These are phyloP conservation scores for Acacia confusa DNA, from an alignment of 306 rosid species.

Conservation along the genomic window DNA sequence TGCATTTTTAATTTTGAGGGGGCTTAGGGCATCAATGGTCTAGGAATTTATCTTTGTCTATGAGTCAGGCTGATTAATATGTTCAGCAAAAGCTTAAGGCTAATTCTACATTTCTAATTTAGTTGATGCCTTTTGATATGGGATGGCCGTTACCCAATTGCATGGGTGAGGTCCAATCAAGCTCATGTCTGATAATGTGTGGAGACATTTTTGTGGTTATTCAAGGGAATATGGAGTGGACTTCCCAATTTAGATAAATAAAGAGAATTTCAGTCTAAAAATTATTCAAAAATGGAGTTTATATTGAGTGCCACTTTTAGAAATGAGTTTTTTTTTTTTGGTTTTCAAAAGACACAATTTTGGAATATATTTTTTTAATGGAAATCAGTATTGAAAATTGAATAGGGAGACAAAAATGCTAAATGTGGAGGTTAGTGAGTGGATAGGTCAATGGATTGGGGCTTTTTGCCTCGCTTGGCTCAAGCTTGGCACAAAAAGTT, in stretches of 20 bases:
- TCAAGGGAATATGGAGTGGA: neutral
- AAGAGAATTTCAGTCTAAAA: neutral
- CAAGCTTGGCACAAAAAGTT: neutral
- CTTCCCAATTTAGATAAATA: neutral
- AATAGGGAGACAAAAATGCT: neutral
- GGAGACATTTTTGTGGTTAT: neutral
- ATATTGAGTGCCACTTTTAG: neutral
- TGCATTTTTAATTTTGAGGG: neutral
- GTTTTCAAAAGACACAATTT: neutral
- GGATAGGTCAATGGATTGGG: neutral
- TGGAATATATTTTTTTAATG: neutral
- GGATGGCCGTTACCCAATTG: neutral
- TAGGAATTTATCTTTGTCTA: neutral
- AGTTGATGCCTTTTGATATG: neutral
- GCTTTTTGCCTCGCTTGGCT: neutral
- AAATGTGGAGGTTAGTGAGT: neutral
- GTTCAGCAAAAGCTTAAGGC: neutral
- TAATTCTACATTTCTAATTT: neutral
- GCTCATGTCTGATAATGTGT: neutral
- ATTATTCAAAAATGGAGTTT: neutral
- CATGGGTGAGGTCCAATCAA: no score
- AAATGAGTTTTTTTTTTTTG: neutral
- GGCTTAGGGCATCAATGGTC: slow-evolving; percentile 2
- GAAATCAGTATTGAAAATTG: neutral
- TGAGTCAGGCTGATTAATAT: neutral